Percentiles rank a stretch among this genome's conserved stretches.
These are phyloP conservation scores for Gardenia jasminoides DNA, from an alignment of 257 asterid genomes.

Conservation along the genomic window DNA sequence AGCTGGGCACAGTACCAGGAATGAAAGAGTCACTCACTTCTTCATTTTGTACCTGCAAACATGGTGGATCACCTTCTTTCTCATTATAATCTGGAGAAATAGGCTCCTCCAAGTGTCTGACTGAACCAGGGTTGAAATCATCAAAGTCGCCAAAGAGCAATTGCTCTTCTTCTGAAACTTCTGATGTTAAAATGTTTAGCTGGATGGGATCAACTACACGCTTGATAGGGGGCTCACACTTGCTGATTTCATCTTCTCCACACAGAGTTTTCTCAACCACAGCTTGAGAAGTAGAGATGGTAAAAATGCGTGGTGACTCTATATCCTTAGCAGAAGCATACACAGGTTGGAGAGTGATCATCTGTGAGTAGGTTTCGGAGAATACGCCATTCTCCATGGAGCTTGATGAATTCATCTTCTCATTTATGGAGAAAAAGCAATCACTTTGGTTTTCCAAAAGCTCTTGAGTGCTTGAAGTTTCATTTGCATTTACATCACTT, in stretches of 20 bases:
- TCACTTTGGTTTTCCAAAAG: constrained; percentile 25
- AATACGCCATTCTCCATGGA: constrained; percentile 30
- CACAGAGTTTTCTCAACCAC: constrained; percentile 15
- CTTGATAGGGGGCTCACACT: constrained; percentile 25
- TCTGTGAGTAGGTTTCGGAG: constrained; percentile 34
- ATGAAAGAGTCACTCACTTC: constrained; percentile 25
- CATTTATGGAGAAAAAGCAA: constrained; percentile 21
- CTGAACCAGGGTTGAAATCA: constrained; percentile 25
- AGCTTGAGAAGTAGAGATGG: constrained; percentile 32
- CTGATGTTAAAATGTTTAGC: constrained; percentile 29
- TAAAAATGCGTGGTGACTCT: constrained; percentile 25
- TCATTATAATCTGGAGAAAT: constrained; percentile 26
- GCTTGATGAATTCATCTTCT: constrained; percentile 17
- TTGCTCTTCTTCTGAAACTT: constrained; percentile 51
- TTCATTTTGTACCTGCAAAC: constrained; percentile 24
- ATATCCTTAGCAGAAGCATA: constrained; percentile 29
- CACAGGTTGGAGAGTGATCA: constrained; percentile 30
- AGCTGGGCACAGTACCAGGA: constrained; percentile 26
- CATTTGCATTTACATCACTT: constrained; percentile 16
- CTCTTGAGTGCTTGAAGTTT: constrained; percentile 22
- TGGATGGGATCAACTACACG: constrained; percentile 25
- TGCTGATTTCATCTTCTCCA: constrained; percentile 15
- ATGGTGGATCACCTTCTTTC: constrained; percentile 22
- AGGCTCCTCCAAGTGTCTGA: constrained; percentile 17
- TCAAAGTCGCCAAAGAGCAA: constrained; percentile 60